Evolutionary conservation across 805 yeast species (phyloP), one percentile per base, ranked within the genome.

Genomic region (Lipomyces japonicus): DNA sequence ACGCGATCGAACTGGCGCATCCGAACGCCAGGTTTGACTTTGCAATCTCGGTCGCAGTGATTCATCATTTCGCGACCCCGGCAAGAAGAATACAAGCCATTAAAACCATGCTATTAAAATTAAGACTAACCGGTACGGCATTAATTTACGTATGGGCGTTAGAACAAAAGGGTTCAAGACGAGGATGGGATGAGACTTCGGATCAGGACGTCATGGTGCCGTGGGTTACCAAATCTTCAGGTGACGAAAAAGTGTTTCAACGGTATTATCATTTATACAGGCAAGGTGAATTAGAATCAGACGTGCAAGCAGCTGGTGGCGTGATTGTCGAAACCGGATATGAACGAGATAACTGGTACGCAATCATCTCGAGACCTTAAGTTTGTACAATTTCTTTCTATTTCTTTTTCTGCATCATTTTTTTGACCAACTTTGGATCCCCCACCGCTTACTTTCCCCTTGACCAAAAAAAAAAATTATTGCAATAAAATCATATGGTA

Each of bases 291-390:
- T 72, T 93, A 39, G 83, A 76, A 41, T 78, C 76, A 3, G 87
- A 91, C 61, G 85, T 86, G 23, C 63, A 59, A 19, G 62, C 63
- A 23, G 96, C 96, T 0, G 95, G 95, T 1, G 90, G 83, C 1
- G 58, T 48, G 3, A 73, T 90, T 0, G 73, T 84, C 0, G 79
- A 76, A 24, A 71, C 77, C 38, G 98, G 98, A 0, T 93, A 91
- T 64, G 97, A 93, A 65, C 79, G 77, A 63, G 98, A 91, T 64
- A 91, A 91, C 63, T 93, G 97, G 97, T 91, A 95, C 86, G 82
- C 74, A 2, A 69, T 82, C 5, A 18, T 34, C 7, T 12, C 12
- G 6, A 4, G 6, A 4, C 23, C 10, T 6, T 19, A 19, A 18
- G 10, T n/a, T n/a, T 34, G n/a, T 6, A 34, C 5, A 34, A 34